A percentile compares a stretch with the other conserved stretches of the same genome.
Conservation (phyloP, 257 asterid species). For the Oldenlandia corymbosa region DNA sequence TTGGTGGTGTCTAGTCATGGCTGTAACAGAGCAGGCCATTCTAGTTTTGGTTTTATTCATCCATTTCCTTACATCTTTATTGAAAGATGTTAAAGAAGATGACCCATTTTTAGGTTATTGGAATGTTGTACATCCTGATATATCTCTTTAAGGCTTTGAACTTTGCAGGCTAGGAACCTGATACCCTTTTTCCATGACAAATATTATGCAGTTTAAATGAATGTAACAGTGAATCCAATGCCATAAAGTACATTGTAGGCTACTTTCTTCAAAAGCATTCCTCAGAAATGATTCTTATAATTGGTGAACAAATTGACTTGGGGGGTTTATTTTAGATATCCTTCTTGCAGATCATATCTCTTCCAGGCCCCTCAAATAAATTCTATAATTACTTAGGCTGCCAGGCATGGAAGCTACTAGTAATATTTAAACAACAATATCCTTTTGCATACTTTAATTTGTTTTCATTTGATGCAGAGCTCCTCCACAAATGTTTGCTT, state of each 20-base stretch:
- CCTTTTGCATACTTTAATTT: not conserved
- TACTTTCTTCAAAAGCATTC: constrained; percentile 7
- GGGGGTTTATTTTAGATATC: not conserved
- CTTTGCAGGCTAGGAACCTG: constrained; percentile 14
- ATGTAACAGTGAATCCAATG: constrained; percentile 10
- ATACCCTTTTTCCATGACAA: not conserved
- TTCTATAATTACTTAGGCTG: constrained; percentile 9
- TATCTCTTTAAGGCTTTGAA: constrained; percentile 14
- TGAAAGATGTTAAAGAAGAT: constrained; percentile 31
- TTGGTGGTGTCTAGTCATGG: constrained; percentile 28
- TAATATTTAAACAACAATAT: constrained; percentile 19
- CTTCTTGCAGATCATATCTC: constrained; percentile 14
- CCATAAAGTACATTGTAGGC: constrained; percentile 4
- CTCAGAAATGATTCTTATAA: constrained; percentile 6
- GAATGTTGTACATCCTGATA: constrained; percentile 15
- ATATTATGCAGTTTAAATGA: not conserved
- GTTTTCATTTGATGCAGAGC: not conserved
- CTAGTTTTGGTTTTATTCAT: constrained; percentile 15
- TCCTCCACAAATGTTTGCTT: not conserved
- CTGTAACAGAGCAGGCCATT: constrained; percentile 20
- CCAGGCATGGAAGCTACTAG: not conserved
- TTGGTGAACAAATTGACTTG: not conserved
- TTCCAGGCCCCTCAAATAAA: constrained; percentile 24
- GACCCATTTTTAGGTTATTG: constrained; percentile 21
- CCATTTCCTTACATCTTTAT: constrained; percentile 29